Conservation (phyloP, 2,329 filamentous ascomycete genomes). For the Biscogniauxia mediterranea region DNA sequence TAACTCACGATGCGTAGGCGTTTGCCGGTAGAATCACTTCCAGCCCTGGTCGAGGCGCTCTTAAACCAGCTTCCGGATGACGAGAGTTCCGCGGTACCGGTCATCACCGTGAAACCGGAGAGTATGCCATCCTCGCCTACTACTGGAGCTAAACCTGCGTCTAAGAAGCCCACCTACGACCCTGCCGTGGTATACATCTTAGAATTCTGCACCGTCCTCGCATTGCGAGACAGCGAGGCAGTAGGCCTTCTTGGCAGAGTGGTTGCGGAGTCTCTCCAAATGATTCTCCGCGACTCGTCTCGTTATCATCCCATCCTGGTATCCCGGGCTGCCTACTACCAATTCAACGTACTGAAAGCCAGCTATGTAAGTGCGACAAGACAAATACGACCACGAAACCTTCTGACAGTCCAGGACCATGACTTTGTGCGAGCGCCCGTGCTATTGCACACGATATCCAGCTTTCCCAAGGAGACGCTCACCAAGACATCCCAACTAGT, state of each 20-base stretch:
- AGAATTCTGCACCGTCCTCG: conserved; percentile 82
- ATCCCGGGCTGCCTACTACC: conserved; percentile 81
- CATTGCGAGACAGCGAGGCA: conserved; percentile 71
- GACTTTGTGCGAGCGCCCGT: conserved; percentile 91
- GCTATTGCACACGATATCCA: conserved; percentile 86
- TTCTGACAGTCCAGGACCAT: conserved; percentile 61
- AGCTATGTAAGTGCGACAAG: conserved; percentile 69
- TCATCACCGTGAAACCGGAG: conserved; percentile 91
- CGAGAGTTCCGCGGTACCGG: conserved; percentile 62
- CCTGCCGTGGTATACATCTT: conserved; percentile 86
- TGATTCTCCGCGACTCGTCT: conserved; percentile 73
- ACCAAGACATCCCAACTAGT: conserved; percentile 74
- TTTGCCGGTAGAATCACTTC: conserved; percentile 58
- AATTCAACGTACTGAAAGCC: conserved; percentile 75
- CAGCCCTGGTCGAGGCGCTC: conserved; percentile 67
- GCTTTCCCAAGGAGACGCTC: conserved; percentile 74
- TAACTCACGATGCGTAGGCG: conserved; percentile 42
- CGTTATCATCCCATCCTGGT: conserved; percentile 81
- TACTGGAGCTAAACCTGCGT: conserved; percentile 55
- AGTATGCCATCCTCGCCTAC: conserved; percentile 60
- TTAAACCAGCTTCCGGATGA: conserved; percentile 86
- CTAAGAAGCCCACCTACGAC: conserved; percentile 68
- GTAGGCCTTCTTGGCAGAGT: conserved; percentile 72
- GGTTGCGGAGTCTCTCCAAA: conserved; percentile 77
- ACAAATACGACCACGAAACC: neutral